A percentile compares a stretch with the other conserved stretches of the same genome.
These are phyloP conservation scores for Termitomyces heimii DNA, from an alignment of 768 basidiomycete species.

Conservation along the genomic window DNA sequence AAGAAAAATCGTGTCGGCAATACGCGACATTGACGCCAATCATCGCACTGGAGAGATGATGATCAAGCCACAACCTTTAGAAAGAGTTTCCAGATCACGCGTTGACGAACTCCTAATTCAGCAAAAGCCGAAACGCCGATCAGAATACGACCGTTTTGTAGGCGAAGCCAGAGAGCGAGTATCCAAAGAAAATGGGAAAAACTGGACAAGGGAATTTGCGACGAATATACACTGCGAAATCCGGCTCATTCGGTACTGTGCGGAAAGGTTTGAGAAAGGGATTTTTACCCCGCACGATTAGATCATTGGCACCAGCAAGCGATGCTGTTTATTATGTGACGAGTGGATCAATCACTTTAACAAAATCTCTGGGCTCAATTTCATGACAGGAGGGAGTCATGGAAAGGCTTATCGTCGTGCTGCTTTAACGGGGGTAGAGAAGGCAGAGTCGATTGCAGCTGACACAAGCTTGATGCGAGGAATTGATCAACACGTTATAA, in stretches of 20 bases:
- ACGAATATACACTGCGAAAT: neutral
- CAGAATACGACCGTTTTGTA: neutral
- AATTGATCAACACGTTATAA: neutral
- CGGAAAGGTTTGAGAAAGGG: neutral
- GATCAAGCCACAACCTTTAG: neutral
- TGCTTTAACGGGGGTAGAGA: neutral
- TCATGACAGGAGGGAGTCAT: neutral
- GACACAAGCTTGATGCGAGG: neutral
- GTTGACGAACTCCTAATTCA: neutral
- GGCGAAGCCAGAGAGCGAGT: neutral
- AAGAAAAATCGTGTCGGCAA: neutral
- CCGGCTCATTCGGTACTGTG: neutral
- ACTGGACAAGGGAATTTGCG: neutral
- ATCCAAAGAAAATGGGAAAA: neutral
- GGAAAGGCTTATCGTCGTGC: neutral
- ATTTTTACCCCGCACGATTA: neutral
- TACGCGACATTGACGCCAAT: neutral
- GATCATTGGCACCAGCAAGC: neutral
- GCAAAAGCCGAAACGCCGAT: neutral
- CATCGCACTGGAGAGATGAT: neutral
- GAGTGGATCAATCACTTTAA: neutral
- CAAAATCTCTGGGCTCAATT: neutral
- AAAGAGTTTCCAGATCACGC: neutral
- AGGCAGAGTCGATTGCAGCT: neutral
- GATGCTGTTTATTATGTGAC: neutral